Base-by-base conservation (phyloP, 768 basidiomycete species). In the Mycena leptocephala region DNA sequence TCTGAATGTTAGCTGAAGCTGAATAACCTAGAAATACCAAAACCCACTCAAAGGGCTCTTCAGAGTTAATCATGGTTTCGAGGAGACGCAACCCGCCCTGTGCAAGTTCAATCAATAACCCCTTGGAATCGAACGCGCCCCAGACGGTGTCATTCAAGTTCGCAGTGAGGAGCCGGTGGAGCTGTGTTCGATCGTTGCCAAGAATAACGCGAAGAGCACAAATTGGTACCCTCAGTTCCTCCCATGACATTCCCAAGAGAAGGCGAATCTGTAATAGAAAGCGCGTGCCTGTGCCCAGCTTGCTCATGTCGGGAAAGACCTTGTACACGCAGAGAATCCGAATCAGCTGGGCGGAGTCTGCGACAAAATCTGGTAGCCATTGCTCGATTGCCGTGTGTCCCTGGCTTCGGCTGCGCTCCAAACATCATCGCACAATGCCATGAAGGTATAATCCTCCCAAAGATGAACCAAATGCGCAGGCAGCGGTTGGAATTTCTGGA, bases 41-140 rank as follows among this genome's bases (percentile, higher is more conserved):
- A 61, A 61, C 59, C n/a, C 35, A 61, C 59, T 39, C 59, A 39
- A 61, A 61, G 59, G 33, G 59, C 59, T 61, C 59, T 61, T 61
- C 59, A 39, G 59, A 37, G 59, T 61, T 61, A 61, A 61, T 61
- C 59, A 39, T 61, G 14, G 59, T 14, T 61, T 61, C 59, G n/a
- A 61, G 59, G 59, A 61, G 59, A 61, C 59, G 59, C 59, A 61
- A 61, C 5, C 59, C n/a, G 35, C 59, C 59, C 59, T 33, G 22
- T 61, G 59, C 59, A 61, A 61, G 59, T 35, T 43, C 61, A 43
- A 63, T 63, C 26, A 63, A 63, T 63, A 43, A 63, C 5, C 39
- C 61, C 26, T 63, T 43, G 39, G 26, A 55, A 55, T 55, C 53
- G 53, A 55, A 55, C 26, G 53, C 53, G 24, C 53, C 53, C 53